Evolutionary conservation across 1,284 basidiomycete genomes (phyloP).

Genomic region (Ganoderma meredithae): DNA sequence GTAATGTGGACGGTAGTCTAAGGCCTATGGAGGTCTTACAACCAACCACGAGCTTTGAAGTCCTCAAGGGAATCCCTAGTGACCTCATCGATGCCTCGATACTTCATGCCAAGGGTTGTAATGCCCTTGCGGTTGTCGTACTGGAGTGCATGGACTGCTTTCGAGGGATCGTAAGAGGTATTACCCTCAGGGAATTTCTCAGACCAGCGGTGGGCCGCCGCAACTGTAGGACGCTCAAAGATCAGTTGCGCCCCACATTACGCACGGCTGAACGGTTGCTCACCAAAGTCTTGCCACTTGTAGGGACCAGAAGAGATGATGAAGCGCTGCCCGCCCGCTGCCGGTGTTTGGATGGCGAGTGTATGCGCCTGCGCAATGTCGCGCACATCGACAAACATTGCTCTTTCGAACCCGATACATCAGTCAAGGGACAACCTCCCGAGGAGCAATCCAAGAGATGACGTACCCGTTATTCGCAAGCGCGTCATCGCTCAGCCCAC

Average conservation of each 20-base stretch:
- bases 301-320: conserved; percentile 50
- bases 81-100: conserved; percentile 51
- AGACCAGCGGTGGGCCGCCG: conserved; percentile 25
- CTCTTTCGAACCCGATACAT: conserved; percentile 15
- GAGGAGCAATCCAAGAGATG: too few relatives aligned
- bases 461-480: conserved; percentile 18
- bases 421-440: neutral
- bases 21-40: neutral
- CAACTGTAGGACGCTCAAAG: conserved; percentile 13
- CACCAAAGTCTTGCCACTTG: conserved; percentile 45
- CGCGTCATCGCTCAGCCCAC: conserved; percentile 27
- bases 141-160: conserved; percentile 40
- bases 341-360: conserved; percentile 56
- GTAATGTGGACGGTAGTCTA: neutral
- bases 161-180: conserved; percentile 34
- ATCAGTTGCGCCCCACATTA: neutral
- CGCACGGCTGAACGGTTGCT: neutral
- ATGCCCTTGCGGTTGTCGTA: conserved; percentile 49
- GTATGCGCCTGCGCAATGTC: conserved; percentile 68
- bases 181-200: conserved; percentile 35
- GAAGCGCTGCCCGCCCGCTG: conserved; percentile 70
- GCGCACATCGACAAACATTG: conserved; percentile 63
- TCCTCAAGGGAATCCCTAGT: conserved; percentile 51
- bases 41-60: conserved; percentile 41
- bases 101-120: conserved; percentile 54